A percentile compares a stretch with the other conserved stretches of the same genome.
phyloP scores from a whole-genome alignment of 495 filamentous ascomycete species.

The Podospora australis region DNA sequence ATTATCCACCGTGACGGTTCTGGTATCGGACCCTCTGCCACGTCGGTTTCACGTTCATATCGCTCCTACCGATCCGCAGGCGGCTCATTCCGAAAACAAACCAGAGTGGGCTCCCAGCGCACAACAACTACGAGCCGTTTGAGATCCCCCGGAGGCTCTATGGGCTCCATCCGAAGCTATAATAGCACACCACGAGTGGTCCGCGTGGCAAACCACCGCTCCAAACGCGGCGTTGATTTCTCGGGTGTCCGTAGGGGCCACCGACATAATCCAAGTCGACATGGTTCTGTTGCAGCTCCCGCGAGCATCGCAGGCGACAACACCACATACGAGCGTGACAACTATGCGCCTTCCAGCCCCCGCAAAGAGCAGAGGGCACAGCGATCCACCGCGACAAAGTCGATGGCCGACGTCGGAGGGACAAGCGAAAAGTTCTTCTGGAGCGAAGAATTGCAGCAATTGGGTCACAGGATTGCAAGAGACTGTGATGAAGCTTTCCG shows the following conservation, averaged over 20 bases:
- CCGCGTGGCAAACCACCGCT: constrained; percentile 50
- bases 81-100: constrained; percentile 15
- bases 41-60: constrained; percentile 18
- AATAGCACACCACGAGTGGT: constrained; percentile 39
- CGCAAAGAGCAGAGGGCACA: background rate
- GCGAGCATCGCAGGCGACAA: constrained; percentile 25
- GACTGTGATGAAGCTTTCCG: constrained; percentile 73
- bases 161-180: constrained; percentile 55
- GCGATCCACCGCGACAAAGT: background rate
- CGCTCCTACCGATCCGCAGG: constrained; percentile 19
- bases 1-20: constrained; percentile 54
- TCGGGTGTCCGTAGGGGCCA: constrained; percentile 34
- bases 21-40: constrained; percentile 3
- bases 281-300: constrained; percentile 11
- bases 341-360: constrained; percentile 10
- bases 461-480: constrained; percentile 42
- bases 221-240: constrained; percentile 79
- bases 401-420: constrained; percentile 15
- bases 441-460: constrained; percentile 47
- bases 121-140: constrained; percentile 15
- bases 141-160: constrained; percentile 38
- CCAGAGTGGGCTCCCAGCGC: constrained; percentile 16
- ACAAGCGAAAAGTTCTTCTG: constrained; percentile 23
- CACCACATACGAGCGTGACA: constrained; percentile 16
- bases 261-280: constrained; percentile 11